Conservation (phyloP, 805 yeast genomes). For the Yarrowia phangngaensis region DNA sequence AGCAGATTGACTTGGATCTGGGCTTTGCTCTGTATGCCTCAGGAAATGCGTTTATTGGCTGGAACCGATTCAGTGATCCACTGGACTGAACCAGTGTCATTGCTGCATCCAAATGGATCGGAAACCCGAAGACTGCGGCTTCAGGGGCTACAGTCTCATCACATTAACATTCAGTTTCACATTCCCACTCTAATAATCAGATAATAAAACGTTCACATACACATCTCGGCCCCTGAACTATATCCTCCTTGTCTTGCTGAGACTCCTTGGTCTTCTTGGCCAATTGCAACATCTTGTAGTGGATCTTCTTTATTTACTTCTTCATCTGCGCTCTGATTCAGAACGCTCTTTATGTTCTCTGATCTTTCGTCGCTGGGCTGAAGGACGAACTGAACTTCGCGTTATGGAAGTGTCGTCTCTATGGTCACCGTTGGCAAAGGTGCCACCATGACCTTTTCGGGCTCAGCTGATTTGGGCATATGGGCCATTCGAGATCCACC, state of each 20-base stretch:
- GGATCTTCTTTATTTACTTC: conserved; percentile 54
- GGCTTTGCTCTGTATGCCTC: no score
- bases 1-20: no score
- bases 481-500: conserved; percentile 9
- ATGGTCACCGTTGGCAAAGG: conserved; percentile 7
- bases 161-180: no score
- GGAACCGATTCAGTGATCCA: no score
- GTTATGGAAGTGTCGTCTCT: conserved; percentile 24
- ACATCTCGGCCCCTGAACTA: no score
- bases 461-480: conserved; percentile 1
- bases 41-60: no score
- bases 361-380: conserved; percentile 68
- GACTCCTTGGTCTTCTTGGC: conserved; percentile 41
- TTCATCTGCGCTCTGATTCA: conserved; percentile 33
- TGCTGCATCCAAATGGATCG: no score
- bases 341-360: conserved; percentile 58
- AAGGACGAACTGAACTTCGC: conserved; percentile 34
- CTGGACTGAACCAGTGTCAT: no score
- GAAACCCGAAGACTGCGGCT: no score
- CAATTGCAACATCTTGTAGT: conserved; percentile 57
- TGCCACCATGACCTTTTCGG: not conserved
- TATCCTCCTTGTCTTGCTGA: conserved; percentile 31
- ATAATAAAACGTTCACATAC: no score
- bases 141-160: no score
- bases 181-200: no score